phyloP scores from a whole-genome alignment of 345 rosid species.

The Camelina laxa region DNA sequence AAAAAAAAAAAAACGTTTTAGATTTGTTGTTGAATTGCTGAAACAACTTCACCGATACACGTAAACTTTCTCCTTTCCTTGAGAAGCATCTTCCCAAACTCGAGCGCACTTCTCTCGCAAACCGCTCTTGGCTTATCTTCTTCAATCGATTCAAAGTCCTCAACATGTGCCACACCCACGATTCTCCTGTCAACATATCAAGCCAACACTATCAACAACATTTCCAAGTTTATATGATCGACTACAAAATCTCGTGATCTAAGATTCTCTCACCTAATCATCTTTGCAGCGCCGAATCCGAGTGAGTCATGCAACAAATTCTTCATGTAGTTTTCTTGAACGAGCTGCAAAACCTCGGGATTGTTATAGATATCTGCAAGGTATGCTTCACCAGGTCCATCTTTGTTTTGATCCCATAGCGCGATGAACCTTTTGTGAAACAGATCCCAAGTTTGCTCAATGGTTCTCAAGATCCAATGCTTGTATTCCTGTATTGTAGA shows the following conservation, averaged over 20 bases:
- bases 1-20: slow-evolving; percentile 19
- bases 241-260: not conserved
- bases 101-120: slow-evolving; percentile 78
- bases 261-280: slow-evolving; percentile 68
- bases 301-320: slow-evolving; percentile 83
- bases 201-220: not conserved
- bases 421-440: slow-evolving; percentile 65
- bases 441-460: slow-evolving; percentile 80
- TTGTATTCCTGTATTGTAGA: slow-evolving; percentile 60
- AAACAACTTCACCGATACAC: slow-evolving; percentile 69
- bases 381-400: slow-evolving; percentile 89
- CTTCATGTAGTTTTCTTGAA: slow-evolving; percentile 63
- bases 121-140: slow-evolving; percentile 63
- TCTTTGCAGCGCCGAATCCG: slow-evolving; percentile 96
- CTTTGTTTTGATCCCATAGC: slow-evolving; percentile 77
- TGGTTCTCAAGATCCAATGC: slow-evolving; percentile 73
- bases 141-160: slow-evolving; percentile 87
- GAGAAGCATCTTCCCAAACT: slow-evolving; percentile 69
- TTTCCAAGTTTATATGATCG: not conserved
- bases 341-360: slow-evolving; percentile 63
- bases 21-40: slow-evolving; percentile 50
- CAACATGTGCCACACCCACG: slow-evolving; percentile 96
- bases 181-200: slow-evolving; percentile 64
- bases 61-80: slow-evolving; percentile 77
- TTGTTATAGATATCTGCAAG: slow-evolving; percentile 77